A percentile compares a stretch with the other conserved stretches of the same genome.
Conservation (phyloP, 1,284 basidiomycete genomes). For the Ustilago bromivora region DNA sequence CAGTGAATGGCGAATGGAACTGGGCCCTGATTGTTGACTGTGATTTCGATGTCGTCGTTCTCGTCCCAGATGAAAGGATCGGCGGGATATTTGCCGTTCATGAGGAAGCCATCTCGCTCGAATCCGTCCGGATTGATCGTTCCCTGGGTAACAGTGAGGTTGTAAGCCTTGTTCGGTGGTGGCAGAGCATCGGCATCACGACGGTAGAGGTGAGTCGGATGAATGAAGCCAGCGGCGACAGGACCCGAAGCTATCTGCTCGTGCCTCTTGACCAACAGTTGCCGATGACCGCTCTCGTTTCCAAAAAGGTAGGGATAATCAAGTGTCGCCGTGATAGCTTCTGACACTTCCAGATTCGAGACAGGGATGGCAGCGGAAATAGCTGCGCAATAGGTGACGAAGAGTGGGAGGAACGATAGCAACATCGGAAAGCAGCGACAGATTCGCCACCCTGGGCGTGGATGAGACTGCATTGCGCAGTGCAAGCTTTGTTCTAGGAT, state of each 20-base stretch:
- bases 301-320: background rate
- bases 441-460: background rate
- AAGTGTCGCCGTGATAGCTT: background rate
- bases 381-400: background rate
- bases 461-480: background rate
- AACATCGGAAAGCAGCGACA: background rate
- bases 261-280: slow-evolving; percentile 32
- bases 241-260: slow-evolving; percentile 34
- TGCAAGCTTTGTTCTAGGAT: background rate
- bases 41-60: slow-evolving; percentile 53
- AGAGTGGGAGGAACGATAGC: slow-evolving; percentile 8
- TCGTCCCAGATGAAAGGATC: slow-evolving; percentile 54
- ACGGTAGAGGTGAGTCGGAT: slow-evolving; percentile 42
- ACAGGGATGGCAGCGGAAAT: slow-evolving; percentile 18
- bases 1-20: slow-evolving; percentile 54
- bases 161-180: slow-evolving; percentile 42
- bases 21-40: slow-evolving; percentile 40
- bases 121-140: slow-evolving; percentile 51
- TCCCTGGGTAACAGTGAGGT: slow-evolving; percentile 38
- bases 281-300: slow-evolving; percentile 16
- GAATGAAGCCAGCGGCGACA: slow-evolving; percentile 32
- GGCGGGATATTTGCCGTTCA: slow-evolving; percentile 52
- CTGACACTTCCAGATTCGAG: background rate
- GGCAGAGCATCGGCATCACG: slow-evolving; percentile 40
- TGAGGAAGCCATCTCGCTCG: slow-evolving; percentile 44